Conservation (phyloP, 257 asterid species). For the Solanum medicagineum region DNA sequence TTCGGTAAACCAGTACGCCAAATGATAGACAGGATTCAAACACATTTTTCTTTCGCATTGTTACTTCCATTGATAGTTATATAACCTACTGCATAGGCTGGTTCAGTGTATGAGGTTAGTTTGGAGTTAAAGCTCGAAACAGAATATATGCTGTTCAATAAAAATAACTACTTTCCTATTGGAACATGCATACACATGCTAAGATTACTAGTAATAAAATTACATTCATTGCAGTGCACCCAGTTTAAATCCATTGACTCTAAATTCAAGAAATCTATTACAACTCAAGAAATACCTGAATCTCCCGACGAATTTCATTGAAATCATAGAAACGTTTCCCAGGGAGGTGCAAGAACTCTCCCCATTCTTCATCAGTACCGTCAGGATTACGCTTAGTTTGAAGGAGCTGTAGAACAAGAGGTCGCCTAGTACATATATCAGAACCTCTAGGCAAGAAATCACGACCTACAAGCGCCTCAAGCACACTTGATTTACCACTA, state of each 20-base stretch:
- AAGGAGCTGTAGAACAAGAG: constrained; percentile 74
- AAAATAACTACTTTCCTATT: background rate
- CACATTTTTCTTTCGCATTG: background rate
- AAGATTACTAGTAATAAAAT: background rate
- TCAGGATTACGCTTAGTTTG: constrained; percentile 45
- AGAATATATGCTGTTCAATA: background rate
- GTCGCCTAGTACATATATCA: constrained; percentile 90
- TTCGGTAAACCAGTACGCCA: background rate
- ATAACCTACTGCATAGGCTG: background rate
- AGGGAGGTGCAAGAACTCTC: constrained; percentile 81
- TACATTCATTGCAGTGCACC: background rate
- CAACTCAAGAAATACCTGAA: constrained; percentile 39
- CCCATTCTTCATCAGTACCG: constrained; percentile 58
- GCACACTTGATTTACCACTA: constrained; percentile 95
- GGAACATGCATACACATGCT: background rate
- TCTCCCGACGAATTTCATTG: constrained; percentile 62
- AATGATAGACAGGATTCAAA: background rate
- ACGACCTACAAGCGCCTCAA: constrained; percentile 95
- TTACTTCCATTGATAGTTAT: background rate
- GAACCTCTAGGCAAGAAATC: constrained; percentile 91
- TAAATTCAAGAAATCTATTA: background rate
- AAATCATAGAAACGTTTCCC: constrained; percentile 61
- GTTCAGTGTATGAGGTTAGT: background rate
- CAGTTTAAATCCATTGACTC: background rate
- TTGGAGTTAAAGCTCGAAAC: background rate